Evolutionary conservation across 108 stramenopile genomes (phyloP).

Genomic region (Nannochloropsis gaditana): DNA sequence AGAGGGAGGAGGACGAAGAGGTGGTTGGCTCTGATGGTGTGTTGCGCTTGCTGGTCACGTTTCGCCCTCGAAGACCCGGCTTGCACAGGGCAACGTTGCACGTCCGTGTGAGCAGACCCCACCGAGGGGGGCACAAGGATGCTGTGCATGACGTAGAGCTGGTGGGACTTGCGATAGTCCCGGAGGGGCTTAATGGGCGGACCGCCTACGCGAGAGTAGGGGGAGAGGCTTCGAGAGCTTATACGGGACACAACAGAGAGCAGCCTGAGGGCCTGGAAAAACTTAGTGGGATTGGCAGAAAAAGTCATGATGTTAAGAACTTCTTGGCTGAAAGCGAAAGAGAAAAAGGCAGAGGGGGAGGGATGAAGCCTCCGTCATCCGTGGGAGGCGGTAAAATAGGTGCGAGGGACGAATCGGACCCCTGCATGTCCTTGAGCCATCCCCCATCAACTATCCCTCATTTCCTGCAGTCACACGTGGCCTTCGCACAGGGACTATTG

Average conservation of each 20-base stretch:
- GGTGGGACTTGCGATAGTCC: neutral
- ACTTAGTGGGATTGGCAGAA: neutral
- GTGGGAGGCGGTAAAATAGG: too few relatives aligned
- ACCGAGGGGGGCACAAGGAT: neutral
- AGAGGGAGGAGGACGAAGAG: neutral
- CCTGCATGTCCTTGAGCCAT: neutral
- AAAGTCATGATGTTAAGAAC: neutral
- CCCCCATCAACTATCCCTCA: neutral
- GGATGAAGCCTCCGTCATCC: neutral
- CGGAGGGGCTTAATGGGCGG: neutral
- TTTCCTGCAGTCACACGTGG: neutral
- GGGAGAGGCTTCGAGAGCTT: too few relatives aligned
- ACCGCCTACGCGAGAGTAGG: neutral
- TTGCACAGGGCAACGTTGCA: constrained; percentile 4
- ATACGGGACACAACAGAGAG: too few relatives aligned
- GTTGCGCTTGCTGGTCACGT: neutral
- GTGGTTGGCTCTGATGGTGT: neutral
- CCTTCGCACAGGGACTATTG: neutral
- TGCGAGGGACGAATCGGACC: neutral
- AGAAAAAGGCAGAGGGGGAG: too few relatives aligned
- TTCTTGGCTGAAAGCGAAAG: neutral
- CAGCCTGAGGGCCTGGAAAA: neutral
- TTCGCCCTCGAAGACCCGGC: neutral
- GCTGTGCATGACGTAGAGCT: neutral
- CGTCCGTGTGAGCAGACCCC: neutral